Base-by-base conservation (phyloP, 1,284 basidiomycete species). In the Inonotus obliquus region DNA sequence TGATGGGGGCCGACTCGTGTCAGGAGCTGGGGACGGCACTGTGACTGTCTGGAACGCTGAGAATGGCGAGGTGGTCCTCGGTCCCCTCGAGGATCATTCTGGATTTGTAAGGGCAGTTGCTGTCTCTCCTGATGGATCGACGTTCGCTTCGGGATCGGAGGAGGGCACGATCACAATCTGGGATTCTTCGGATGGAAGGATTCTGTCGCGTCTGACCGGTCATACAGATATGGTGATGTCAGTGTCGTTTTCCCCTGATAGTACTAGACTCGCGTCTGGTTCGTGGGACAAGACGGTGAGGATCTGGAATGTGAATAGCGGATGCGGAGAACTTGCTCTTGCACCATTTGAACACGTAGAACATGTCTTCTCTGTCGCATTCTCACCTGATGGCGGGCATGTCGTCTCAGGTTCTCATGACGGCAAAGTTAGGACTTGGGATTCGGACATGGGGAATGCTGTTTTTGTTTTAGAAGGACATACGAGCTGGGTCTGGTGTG, bases 71-170 rank as follows among this genome's bases (percentile, higher is more conserved):
- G 1, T 39, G 2, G 17, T 32, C 19, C 11, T 9, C 19, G 35
- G 49, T 7, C 62, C 59, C 6, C 37, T 63, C 10, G 25, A 60
- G 17, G 60, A 54, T 19, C 63, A 65, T 52, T 27, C 29, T 13
- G 25, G 41, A n/a, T 17, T 4, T 7, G 55, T 65, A n/a, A 19
- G 14, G 17, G 54, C 63, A 14, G 63, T 64, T 44, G 59, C 67
- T 55, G 21, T 55, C 37, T 38, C 35, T 3, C 37, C 35, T 13
- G 25, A 39, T 21, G 66, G 66, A 25, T 63, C 38, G 35, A 52
- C 39, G 13, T 49, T 70, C 45, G 59, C 63, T 25, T 69, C 69
- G 13, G 67, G 62, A 21, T 69, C 69, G 13, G n/a, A 5, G 21
- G 53, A 65, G 51, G 10, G 25, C 3, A 51, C 57, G 27, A 59